Evolutionary conservation across 305 asterid genomes (phyloP).

Genomic region (Fraxinus greggii): DNA sequence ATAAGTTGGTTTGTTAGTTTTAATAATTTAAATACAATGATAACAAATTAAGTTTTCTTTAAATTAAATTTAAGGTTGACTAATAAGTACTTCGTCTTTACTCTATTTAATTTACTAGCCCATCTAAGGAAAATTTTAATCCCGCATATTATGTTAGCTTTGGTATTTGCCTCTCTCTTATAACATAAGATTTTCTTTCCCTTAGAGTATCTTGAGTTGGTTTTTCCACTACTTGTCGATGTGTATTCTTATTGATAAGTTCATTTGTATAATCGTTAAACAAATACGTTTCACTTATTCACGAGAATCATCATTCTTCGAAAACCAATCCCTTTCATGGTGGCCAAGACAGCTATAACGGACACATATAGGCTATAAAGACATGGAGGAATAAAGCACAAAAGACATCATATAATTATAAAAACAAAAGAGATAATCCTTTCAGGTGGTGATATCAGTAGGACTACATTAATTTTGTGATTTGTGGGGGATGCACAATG

Average conservation of each 20-base stretch:
- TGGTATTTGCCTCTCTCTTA: background rate
- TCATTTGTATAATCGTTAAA: background rate
- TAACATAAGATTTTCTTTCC: background rate
- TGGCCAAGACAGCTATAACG: background rate
- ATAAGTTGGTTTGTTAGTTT: background rate
- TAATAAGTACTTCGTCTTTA: too few relatives aligned
- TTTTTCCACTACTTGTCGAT: background rate
- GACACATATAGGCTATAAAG: background rate
- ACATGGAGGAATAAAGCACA: background rate
- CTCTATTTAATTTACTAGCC: background rate
- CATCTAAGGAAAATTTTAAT: background rate
- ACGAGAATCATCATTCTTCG: background rate
- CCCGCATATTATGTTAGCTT: background rate
- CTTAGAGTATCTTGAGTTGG: background rate
- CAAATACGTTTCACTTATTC: background rate
- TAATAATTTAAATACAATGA: too few relatives aligned
- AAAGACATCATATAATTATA: background rate
- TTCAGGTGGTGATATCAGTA: background rate
- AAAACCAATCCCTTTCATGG: background rate
- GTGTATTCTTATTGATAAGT: background rate
- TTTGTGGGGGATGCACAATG: background rate
- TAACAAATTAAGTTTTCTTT: background rate
- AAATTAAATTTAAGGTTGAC: background rate
- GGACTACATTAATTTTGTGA: background rate
- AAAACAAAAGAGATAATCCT: background rate